Base-by-base conservation (phyloP, 495 filamentous ascomycete species). In the Penicillium argentinense region DNA sequence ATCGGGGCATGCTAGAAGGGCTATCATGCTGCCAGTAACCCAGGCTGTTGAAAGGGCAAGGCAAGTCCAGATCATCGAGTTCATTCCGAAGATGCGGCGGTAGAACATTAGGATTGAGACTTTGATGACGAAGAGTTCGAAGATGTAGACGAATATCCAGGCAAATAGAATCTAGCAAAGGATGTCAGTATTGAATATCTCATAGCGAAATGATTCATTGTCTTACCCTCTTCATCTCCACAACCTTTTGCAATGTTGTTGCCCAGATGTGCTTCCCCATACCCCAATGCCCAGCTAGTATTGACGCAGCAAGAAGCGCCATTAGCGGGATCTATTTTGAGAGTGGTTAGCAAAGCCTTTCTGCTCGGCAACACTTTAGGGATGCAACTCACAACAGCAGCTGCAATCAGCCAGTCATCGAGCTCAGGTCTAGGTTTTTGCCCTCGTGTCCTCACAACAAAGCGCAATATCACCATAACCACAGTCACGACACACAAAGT, bases 51-150 rank as follows among this genome's bases (percentile, higher is more conserved):
- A 45, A 6, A 59, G 41, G 6, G 43, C 24, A 0, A 55, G 25
- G 21, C 44, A 46, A 7, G 40, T 12, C 45, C 42, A 51, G 2
- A 55, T 55, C 9, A 39, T 32, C 28, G 33, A 53, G 14, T 39
- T 53, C 30, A 47, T 49, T 9, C 51, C 51, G 13, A 62, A 62
- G 23, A 62, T 48, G 12, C 59, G 59, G n/a, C 59, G 51, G n/a
- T 62, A 62, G 45, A 62, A 62, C 13, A 49, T 23, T 2, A 62
- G 18, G 4, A 62, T 55, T 0, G 54, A 58, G 3, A 47, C n/a
- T 39, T 58, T 58, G 39, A 58, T 58, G 2, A 56, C 11, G 21
- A 39, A 45, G 0, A 62, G 28, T n/a, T 50, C 42, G 26, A 49
- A 52, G 6, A 54, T 26, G n/a, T 62, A 62, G 17, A 62, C 24